A percentile compares a stretch with the other conserved stretches of the same genome.
Evolutionary conservation across 208 protist genomes (phyloP).

Genomic region (Crithidia expoeki): DNA sequence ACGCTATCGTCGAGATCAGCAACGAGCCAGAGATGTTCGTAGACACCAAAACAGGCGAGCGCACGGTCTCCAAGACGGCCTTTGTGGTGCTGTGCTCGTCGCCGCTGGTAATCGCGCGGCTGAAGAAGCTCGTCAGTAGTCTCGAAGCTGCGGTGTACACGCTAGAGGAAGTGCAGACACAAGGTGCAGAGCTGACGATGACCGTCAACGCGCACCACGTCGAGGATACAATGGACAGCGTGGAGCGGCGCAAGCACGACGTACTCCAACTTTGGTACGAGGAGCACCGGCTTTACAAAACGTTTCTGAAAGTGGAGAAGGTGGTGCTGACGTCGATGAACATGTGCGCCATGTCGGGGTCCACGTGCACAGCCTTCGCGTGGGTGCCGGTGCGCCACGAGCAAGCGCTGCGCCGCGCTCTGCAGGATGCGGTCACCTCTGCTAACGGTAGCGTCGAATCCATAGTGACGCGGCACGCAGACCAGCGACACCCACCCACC

Average conservation of each 20-base stretch:
- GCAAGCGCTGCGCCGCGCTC: slow-evolving; percentile 46
- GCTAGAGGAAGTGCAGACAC: slow-evolving; percentile 22
- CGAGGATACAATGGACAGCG: slow-evolving; percentile 26
- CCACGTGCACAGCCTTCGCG: slow-evolving; percentile 89
- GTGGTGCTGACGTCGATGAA: slow-evolving; percentile 87
- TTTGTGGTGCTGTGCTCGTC: slow-evolving; percentile 98
- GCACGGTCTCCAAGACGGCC: slow-evolving; percentile 90
- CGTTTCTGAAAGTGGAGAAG: slow-evolving; percentile 54
- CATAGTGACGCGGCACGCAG: slow-evolving; percentile 81
- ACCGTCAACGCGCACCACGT: slow-evolving; percentile 20
- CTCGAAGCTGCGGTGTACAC: slow-evolving; percentile 94
- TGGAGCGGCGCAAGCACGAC: slow-evolving; percentile 43
- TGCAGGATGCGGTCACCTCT: slow-evolving; percentile 55
- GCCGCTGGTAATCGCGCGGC: slow-evolving; percentile 80
- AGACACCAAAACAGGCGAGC: slow-evolving; percentile 76
- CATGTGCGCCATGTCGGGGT: slow-evolving; percentile 90
- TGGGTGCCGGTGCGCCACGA: slow-evolving; percentile 84
- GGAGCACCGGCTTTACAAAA: slow-evolving; percentile 53
- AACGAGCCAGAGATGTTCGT: slow-evolving; percentile 91
- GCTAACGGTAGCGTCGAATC: slow-evolving; percentile 79
- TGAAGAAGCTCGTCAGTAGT: slow-evolving; percentile 95
- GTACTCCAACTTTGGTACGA: slow-evolving; percentile 48
- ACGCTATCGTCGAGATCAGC: slow-evolving; percentile 91
- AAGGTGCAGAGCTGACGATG: slow-evolving; percentile 13
- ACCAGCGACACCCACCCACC: slow-evolving; percentile 94